Conservation (phyloP, 805 yeast species). For the Tetrapisispora namnaoensis region DNA sequence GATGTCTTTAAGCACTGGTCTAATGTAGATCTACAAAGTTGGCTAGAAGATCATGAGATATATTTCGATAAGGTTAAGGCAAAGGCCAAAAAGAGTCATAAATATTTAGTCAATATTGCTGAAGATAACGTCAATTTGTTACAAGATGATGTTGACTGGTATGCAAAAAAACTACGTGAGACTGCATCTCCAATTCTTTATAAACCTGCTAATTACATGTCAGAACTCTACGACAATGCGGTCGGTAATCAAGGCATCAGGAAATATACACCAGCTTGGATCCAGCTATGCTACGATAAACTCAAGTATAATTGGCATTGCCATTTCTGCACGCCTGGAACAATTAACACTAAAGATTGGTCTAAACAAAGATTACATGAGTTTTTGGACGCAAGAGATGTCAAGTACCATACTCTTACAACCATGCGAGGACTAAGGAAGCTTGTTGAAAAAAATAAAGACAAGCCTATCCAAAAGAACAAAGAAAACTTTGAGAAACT, state of each 20-base stretch:
- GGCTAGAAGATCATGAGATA: conserved; percentile 41
- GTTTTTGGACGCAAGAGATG: conserved; percentile 34
- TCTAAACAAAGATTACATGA: conserved; percentile 35
- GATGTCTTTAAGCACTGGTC: conserved; percentile 44
- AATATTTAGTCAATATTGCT: conserved; percentile 31
- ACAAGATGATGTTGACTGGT: conserved; percentile 33
- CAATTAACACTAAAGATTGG: conserved; percentile 27
- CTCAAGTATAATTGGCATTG: background rate
- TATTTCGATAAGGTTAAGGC: conserved; percentile 23
- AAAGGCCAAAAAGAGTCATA: conserved; percentile 27
- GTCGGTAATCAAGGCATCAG: background rate
- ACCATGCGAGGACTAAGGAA: conserved; percentile 33
- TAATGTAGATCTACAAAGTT: conserved; percentile 43
- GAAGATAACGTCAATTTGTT: conserved; percentile 28
- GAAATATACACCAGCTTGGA: background rate
- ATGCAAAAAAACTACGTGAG: conserved; percentile 25
- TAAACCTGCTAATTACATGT: conserved; percentile 26
- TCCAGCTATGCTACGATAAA: background rate
- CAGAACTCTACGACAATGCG: background rate
- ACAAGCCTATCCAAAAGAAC: conserved; percentile 28
- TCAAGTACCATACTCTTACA: conserved; percentile 32
- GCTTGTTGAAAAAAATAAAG: conserved; percentile 32
- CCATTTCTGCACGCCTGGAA: background rate
- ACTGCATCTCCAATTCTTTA: conserved; percentile 29
- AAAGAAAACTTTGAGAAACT: conserved; percentile 20